Percentiles rank a stretch among this genome's conserved stretches.
Evolutionary conservation across 768 basidiomycete genomes (phyloP).

Genomic region (Russula foetens): DNA sequence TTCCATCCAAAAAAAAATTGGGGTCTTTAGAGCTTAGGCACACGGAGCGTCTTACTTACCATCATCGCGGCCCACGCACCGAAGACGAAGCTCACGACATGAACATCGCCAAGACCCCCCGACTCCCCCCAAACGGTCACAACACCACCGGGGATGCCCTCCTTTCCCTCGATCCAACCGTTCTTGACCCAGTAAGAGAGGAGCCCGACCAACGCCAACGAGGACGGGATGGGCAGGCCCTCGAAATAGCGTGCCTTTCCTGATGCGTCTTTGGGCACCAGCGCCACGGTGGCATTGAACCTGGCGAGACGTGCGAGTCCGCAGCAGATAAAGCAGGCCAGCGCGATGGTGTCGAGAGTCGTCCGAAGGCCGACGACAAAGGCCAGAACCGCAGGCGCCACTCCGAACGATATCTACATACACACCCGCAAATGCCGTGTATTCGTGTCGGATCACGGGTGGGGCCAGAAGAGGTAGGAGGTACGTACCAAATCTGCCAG

Average conservation of each 20-base stretch:
- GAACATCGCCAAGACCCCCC: slow-evolving; percentile 79
- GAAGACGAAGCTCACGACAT: slow-evolving; percentile 71
- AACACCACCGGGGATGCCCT: slow-evolving; percentile 70
- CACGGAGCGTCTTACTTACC: slow-evolving; percentile 93
- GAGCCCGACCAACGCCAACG: slow-evolving; percentile 67
- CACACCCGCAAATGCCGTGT: not conserved
- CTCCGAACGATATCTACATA: slow-evolving; percentile 91
- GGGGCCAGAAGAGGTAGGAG: slow-evolving; percentile 2
- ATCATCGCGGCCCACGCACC: slow-evolving; percentile 88
- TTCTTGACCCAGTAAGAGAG: slow-evolving; percentile 77
- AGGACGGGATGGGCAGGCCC: slow-evolving; percentile 93
- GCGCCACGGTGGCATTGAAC: slow-evolving; percentile 96
- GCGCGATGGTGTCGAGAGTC: slow-evolving; percentile 78
- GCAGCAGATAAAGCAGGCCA: slow-evolving; percentile 90
- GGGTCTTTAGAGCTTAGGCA: slow-evolving; percentile 63
- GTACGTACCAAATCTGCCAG: slow-evolving; percentile 82
- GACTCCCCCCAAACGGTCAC: slow-evolving; percentile 60
- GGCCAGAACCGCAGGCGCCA: slow-evolving; percentile 89
- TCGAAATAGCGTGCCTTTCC: slow-evolving; percentile 96
- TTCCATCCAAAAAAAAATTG: not conserved
- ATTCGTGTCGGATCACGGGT: not conserved
- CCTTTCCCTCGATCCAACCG: slow-evolving; percentile 76
- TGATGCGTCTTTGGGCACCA: slow-evolving; percentile 75
- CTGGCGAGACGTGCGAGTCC: slow-evolving; percentile 95
- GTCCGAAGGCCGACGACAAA: slow-evolving; percentile 89